Conservation (phyloP, 306 rosid genomes). For the Begonia loranthoides region DNA sequence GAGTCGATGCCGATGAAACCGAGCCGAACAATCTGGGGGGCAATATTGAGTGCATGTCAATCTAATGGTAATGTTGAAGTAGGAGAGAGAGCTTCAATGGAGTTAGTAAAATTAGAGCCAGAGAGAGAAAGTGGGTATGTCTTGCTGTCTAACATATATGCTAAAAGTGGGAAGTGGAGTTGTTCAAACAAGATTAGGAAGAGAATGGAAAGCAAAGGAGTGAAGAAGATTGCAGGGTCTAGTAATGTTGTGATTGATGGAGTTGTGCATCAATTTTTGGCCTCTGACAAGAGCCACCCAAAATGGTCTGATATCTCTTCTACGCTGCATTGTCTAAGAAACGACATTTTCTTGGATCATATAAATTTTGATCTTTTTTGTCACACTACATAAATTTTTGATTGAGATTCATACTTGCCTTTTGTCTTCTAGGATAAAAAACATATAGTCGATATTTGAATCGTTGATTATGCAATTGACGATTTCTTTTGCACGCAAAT, state of each 20-base stretch:
- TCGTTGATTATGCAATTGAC: no score
- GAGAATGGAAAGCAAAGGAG: conserved; percentile 34
- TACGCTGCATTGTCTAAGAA: conserved; percentile 14
- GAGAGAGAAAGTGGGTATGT: conserved; percentile 37
- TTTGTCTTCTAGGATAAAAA: no score
- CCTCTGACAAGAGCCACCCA: conserved; percentile 27
- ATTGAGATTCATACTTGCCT: no score
- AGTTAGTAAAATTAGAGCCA: conserved; percentile 35
- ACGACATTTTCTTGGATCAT: conserved; percentile 19
- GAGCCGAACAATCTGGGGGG: conserved; percentile 35
- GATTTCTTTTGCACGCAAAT: no score
- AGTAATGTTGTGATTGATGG: conserved; percentile 34
- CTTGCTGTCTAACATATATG: conserved; percentile 36
- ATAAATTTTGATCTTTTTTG: conserved; percentile 2
- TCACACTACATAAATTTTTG: no score
- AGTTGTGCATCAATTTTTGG: conserved; percentile 25
- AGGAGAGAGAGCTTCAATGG: conserved; percentile 33
- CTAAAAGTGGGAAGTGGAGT: conserved; percentile 36
- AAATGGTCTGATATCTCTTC: conserved; percentile 31
- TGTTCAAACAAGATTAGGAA: conserved; percentile 29
- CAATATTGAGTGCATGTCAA: conserved; percentile 44
- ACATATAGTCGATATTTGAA: no score
- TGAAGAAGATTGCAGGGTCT: conserved; percentile 39
- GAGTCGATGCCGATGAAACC: conserved; percentile 40
- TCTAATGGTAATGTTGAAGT: conserved; percentile 24